phyloP scores from a whole-genome alignment of 495 filamentous ascomycete genomes.

The Talaromyces thailandensis region DNA sequence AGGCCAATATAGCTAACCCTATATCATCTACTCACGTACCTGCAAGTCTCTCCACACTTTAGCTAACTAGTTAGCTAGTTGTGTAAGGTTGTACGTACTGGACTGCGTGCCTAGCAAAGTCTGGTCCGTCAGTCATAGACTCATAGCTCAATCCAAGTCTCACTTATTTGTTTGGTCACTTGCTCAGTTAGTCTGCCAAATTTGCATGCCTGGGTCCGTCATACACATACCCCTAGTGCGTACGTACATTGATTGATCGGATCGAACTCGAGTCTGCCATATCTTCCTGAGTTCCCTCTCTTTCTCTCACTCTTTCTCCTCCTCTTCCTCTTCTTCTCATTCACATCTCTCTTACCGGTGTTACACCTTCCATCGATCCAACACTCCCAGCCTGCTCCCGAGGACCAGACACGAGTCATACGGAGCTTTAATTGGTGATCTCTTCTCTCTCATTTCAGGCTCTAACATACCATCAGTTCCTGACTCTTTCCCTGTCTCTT shows the following conservation, averaged over 20 bases:
- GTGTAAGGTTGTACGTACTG: not conserved
- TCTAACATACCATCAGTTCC: slow-evolving; percentile 29
- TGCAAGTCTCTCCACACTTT: not conserved
- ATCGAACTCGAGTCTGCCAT: not conserved
- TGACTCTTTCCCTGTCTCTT: not conserved
- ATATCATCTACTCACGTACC: not conserved
- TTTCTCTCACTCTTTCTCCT: slow-evolving; percentile 10
- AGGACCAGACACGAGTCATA: not conserved
- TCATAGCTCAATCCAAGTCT: not conserved
- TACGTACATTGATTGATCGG: not conserved
- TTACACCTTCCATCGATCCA: not conserved
- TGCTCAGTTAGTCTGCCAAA: not conserved
- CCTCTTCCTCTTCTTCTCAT: not conserved
- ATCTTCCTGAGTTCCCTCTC: slow-evolving; percentile 8
- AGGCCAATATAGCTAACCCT: not conserved
- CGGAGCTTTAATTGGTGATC: slow-evolving; percentile 5
- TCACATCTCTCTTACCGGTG: slow-evolving; percentile 10
- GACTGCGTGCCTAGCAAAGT: not conserved
- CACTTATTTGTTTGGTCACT: not conserved
- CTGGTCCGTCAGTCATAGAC: not conserved
- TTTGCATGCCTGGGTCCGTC: not conserved
- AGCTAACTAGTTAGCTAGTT: not conserved
- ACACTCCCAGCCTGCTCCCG: not conserved
- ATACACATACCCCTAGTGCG: not conserved
- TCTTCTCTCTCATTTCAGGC: slow-evolving; percentile 12